Evolutionary conservation across 2,329 filamentous ascomycete genomes (phyloP).

Genomic region (Penicillium sp.): DNA sequence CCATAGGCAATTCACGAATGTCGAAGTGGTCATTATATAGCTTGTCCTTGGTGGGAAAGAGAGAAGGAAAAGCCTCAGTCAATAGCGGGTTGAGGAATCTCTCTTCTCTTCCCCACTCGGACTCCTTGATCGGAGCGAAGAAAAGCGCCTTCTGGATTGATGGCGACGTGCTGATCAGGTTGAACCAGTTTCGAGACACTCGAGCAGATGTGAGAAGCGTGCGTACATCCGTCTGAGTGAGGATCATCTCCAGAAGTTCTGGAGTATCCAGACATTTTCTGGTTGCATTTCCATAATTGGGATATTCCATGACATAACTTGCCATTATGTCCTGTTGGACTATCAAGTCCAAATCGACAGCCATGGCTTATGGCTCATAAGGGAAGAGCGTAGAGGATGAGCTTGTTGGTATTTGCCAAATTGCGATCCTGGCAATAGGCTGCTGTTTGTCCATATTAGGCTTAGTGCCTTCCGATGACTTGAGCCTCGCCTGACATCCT

Average conservation of each 20-base stretch:
- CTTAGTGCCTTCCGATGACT: too few species aligned
- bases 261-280: neutral
- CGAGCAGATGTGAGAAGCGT: constrained; percentile 8
- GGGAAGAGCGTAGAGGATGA: too few species aligned
- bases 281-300: neutral
- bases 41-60: neutral
- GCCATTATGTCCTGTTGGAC: too few species aligned
- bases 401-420: too few species aligned
- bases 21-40: neutral
- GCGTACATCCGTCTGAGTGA: constrained; percentile 5
- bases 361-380: too few species aligned
- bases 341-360: too few species aligned
- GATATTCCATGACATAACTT: too few species aligned
- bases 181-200: constrained; percentile 3
- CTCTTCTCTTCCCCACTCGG: neutral
- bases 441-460: too few species aligned
- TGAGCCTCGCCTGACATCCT: too few species aligned
- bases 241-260: constrained; percentile 10
- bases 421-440: too few species aligned
- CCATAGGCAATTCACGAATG: neutral
- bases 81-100: constrained; percentile 3
- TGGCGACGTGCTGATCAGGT: constrained; percentile 1
- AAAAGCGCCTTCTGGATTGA: constrained; percentile 8
- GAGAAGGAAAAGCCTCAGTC: neutral
- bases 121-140: constrained; percentile 4